phyloP scores from a whole-genome alignment of 2,329 filamentous ascomycete species.

The Beauveria medogensis region DNA sequence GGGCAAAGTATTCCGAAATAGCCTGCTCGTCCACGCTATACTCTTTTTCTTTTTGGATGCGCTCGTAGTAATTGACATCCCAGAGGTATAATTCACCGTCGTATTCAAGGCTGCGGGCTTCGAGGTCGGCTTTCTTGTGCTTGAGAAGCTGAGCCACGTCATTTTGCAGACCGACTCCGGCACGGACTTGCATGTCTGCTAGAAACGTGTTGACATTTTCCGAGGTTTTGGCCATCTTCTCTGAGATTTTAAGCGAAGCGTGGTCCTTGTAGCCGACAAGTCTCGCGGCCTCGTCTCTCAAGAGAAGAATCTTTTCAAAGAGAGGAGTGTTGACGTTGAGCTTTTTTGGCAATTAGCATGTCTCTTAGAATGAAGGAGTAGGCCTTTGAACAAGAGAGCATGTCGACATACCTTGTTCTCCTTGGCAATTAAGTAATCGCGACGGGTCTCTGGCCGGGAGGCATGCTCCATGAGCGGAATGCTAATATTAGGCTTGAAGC shows the following conservation, averaged over 20 bases:
- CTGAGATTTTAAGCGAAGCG: slow-evolving; percentile 66
- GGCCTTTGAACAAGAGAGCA: background rate
- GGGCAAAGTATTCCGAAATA: slow-evolving; percentile 78
- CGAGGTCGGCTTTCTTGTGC: slow-evolving; percentile 64
- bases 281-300: slow-evolving; percentile 71
- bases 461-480: slow-evolving; percentile 74
- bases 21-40: slow-evolving; percentile 71
- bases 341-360: slow-evolving; percentile 19
- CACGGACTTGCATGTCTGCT: slow-evolving; percentile 56
- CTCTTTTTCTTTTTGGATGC: slow-evolving; percentile 71
- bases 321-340: slow-evolving; percentile 63
- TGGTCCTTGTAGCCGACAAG: slow-evolving; percentile 71
- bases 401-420: slow-evolving; percentile 59
- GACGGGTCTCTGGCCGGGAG: slow-evolving; percentile 58
- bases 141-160: slow-evolving; percentile 63
- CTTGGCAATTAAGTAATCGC: slow-evolving; percentile 63
- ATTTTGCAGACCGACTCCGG: slow-evolving; percentile 60
- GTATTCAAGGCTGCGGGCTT: slow-evolving; percentile 48
- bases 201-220: slow-evolving; percentile 67
- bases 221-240: slow-evolving; percentile 78
- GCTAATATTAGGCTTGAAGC: slow-evolving; percentile 77
- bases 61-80: slow-evolving; percentile 75
- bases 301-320: slow-evolving; percentile 65
- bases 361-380: background rate
- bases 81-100: slow-evolving; percentile 73